Base-by-base conservation (phyloP, 2,329 filamentous ascomycete genomes). In the Cordyceps sp. region DNA sequence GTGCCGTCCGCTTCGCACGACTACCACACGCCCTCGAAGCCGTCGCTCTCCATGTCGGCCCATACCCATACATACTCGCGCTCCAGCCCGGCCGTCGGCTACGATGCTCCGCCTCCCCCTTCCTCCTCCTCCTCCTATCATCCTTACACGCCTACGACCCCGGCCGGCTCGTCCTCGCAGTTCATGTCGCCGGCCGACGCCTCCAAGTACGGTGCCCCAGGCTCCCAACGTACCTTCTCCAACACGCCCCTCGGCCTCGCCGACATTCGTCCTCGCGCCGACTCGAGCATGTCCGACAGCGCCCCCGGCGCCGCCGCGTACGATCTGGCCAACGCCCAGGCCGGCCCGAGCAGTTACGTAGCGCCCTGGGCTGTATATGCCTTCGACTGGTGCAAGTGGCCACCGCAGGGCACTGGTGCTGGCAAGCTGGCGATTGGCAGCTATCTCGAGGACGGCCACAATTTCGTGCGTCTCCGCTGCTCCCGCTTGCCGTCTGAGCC, bases 351-450 rank as follows among this genome's bases (percentile, higher is more conserved):
- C 63, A 94, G 88, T 52, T 93, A 94, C 50, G 60, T 93, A 39
- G 85, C 88, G 5, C 86, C 88, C 0, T 98, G 90, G 84, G 79
- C 85, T 12, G 77, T 93, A 34, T 98, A 96, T 53, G 88, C 90
- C 10, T 88, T 93, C 46, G 90, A 98, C 59, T 98, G 90, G 90
- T 98, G 90, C 62, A 98, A 98, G 57, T 98, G 90, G 88, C 74
- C 81, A 13, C 76, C 88, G 3, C 73, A 84, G 46, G 75, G 58
- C 45, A 76, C 76, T 42, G 77, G 82, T 39, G 84, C 83, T 4
- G 90, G 90, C 25, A 96, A 96, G 57, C 70, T 98, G 44, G 90
- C 90, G 10, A 68, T 98, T 25, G 90, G 88, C 37, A 98, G 90
- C 60, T 96, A 96, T 52, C 61, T 96, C 32, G 90, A 98, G 58